Percentiles rank a stretch among this genome's conserved stretches.
Evolutionary conservation across 176 grass and related monocot genomes (phyloP).

Genomic region (Aegilops sharonensis): DNA sequence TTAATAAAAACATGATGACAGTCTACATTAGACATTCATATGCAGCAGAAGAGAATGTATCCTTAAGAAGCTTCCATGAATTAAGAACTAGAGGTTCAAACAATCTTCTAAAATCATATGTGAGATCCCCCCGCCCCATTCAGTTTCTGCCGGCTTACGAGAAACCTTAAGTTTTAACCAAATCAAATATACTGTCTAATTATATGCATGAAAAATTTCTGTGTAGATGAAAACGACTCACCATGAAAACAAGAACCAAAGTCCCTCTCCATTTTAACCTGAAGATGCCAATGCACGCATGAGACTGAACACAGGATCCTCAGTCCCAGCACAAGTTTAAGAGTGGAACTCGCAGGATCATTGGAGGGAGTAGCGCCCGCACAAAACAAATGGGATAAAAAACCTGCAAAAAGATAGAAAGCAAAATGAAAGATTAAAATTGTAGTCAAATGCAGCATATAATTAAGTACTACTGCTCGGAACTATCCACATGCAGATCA

Average conservation of each 20-base stretch:
- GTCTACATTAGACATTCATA: not conserved
- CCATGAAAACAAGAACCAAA: slow-evolving; percentile 37
- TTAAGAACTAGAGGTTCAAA: slow-evolving; percentile 4
- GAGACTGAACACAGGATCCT: slow-evolving; percentile 8
- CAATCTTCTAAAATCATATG: not conserved
- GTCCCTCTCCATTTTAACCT: slow-evolving; percentile 54
- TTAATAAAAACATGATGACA: not conserved
- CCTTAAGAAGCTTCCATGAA: not conserved
- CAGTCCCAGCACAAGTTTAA: slow-evolving; percentile 23
- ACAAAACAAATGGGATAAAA: not conserved
- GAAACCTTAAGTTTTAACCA: not conserved
- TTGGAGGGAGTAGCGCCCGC: slow-evolving; percentile 19
- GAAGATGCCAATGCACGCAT: slow-evolving; percentile 38
- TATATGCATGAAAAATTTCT: not conserved
- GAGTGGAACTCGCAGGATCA: slow-evolving; percentile 20
- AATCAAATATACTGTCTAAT: slow-evolving; percentile 10
- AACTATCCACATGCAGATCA: not conserved
- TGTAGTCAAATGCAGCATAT: not conserved
- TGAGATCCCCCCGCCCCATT: not conserved
- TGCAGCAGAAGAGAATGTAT: not conserved
- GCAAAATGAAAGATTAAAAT: not conserved
- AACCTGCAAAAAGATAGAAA: not conserved
- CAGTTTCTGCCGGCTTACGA: not conserved
- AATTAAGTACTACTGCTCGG: not conserved
- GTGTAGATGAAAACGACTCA: slow-evolving; percentile 8